phyloP scores from a whole-genome alignment of 352 stramenopile species.

The Hyaloperonospora brassicae region DNA sequence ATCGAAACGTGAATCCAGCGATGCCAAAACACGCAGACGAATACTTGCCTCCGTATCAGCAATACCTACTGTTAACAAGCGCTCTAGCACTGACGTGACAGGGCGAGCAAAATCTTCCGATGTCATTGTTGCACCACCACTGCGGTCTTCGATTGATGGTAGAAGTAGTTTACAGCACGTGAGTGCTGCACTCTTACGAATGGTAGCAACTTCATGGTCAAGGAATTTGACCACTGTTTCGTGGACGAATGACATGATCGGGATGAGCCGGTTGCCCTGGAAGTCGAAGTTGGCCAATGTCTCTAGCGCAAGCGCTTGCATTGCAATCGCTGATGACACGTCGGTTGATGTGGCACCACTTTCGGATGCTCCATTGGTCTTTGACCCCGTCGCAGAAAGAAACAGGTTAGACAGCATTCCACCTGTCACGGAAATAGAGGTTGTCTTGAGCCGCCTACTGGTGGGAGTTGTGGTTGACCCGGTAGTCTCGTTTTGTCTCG shows the following conservation, averaged over 20 bases:
- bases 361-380: slow-evolving; percentile 36
- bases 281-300: slow-evolving; percentile 85
- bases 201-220: slow-evolving; percentile 75
- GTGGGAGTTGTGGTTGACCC: slow-evolving; percentile 45
- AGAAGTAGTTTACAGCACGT: slow-evolving; percentile 83
- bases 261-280: slow-evolving; percentile 74
- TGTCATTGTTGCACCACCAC: slow-evolving; percentile 33
- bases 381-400: slow-evolving; percentile 40
- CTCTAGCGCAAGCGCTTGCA: slow-evolving; percentile 79
- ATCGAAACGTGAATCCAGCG: slow-evolving; percentile 76
- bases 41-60: slow-evolving; percentile 83
- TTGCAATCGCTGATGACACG: slow-evolving; percentile 50
- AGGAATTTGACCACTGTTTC: slow-evolving; percentile 84
- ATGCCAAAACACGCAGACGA: slow-evolving; percentile 68
- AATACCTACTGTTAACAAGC: slow-evolving; percentile 76
- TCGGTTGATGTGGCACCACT: slow-evolving; percentile 30
- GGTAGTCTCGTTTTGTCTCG: slow-evolving; percentile 37
- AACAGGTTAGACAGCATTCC: slow-evolving; percentile 67
- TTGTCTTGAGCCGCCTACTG: slow-evolving; percentile 61
- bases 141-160: slow-evolving; percentile 53
- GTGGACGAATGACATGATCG: slow-evolving; percentile 85
- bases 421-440: slow-evolving; percentile 65
- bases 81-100: slow-evolving; percentile 69
- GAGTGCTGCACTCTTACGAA: slow-evolving; percentile 81
- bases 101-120: slow-evolving; percentile 66